phyloP scores from a whole-genome alignment of 192 early-diverging fungal genomes.

The Podila epigama region DNA sequence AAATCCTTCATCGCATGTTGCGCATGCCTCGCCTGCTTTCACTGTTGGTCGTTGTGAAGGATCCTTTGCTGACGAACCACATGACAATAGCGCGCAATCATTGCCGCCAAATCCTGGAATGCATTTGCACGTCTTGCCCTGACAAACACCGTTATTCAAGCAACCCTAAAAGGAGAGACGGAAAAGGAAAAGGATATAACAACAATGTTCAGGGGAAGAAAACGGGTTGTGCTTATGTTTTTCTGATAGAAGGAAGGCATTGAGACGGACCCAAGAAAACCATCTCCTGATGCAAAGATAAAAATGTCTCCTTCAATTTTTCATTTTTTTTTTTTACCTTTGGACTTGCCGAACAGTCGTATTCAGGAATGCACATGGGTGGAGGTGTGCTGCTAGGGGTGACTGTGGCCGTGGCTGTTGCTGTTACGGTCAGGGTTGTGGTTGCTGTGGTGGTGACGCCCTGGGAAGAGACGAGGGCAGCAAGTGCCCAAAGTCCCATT shows the following conservation, averaged over 20 bases:
- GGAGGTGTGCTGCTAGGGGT: neutral
- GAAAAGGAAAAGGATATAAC: too few relatives aligned
- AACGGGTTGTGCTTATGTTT: neutral
- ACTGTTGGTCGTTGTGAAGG: constrained; percentile 21
- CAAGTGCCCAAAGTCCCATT: neutral
- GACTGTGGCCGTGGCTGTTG: neutral
- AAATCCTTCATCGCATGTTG: constrained; percentile 62
- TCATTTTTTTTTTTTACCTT: constrained; percentile 17
- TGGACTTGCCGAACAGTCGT: constrained; percentile 27
- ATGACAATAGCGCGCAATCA: constrained; percentile 27
- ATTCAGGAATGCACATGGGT: constrained; percentile 14
- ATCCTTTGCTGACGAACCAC: constrained; percentile 22
- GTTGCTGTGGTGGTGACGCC: constrained; percentile 4
- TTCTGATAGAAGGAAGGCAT: neutral
- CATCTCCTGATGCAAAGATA: neutral
- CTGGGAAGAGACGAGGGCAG: constrained; percentile 1
- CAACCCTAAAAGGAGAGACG: constrained; percentile 12
- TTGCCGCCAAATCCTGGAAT: constrained; percentile 31
- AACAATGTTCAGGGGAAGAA: neutral
- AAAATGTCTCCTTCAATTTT: neutral
- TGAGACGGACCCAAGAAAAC: neutral
- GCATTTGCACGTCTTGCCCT: constrained; percentile 16
- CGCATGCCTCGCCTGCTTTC: neutral
- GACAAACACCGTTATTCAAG: constrained; percentile 26
- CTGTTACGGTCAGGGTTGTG: neutral